A percentile compares a stretch with the other conserved stretches of the same genome.
Evolutionary conservation across 768 basidiomycete species (phyloP).

Genomic region (Collybia mongolica): DNA sequence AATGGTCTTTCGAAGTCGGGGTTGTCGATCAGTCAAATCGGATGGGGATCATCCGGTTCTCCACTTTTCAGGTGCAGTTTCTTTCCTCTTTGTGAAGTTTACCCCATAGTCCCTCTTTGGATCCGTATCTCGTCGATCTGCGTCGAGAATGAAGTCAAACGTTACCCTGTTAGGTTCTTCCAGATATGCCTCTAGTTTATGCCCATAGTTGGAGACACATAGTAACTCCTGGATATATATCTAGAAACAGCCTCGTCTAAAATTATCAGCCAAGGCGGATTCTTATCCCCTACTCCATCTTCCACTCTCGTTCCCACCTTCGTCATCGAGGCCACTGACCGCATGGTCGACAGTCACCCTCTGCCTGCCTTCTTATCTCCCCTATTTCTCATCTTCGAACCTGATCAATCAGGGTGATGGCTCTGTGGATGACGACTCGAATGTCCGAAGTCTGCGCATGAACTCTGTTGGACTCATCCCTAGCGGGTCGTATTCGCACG

Average conservation of each 20-base stretch:
- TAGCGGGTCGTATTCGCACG: slow-evolving; percentile 57
- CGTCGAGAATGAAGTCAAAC: too few relatives aligned
- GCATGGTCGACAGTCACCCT: slow-evolving; percentile 67
- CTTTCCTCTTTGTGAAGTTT: background rate
- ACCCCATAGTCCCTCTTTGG: background rate
- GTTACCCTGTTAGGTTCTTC: too few relatives aligned
- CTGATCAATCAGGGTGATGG: slow-evolving; percentile 23
- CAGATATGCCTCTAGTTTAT: background rate
- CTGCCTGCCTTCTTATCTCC: slow-evolving; percentile 57
- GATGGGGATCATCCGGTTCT: slow-evolving; percentile 61
- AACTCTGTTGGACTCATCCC: slow-evolving; percentile 32
- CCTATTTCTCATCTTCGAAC: slow-evolving; percentile 56
- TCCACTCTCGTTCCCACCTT: slow-evolving; percentile 62
- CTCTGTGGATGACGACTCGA: slow-evolving; percentile 16
- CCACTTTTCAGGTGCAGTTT: slow-evolving; percentile 75
- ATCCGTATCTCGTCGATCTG: slow-evolving; percentile 3
- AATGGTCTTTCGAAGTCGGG: slow-evolving; percentile 78
- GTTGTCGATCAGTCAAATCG: slow-evolving; percentile 62
- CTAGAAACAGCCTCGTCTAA: slow-evolving; percentile 58
- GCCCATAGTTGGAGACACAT: too few relatives aligned
- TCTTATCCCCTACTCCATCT: slow-evolving; percentile 65
- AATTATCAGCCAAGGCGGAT: slow-evolving; percentile 26
- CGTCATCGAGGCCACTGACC: slow-evolving; percentile 58
- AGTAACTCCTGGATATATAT: background rate
- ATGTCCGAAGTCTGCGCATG: slow-evolving; percentile 14